Percentiles rank a stretch among this genome's conserved stretches.
Evolutionary conservation across 1,284 basidiomycete genomes (phyloP).

Genomic region (Rhizopogon parksii): DNA sequence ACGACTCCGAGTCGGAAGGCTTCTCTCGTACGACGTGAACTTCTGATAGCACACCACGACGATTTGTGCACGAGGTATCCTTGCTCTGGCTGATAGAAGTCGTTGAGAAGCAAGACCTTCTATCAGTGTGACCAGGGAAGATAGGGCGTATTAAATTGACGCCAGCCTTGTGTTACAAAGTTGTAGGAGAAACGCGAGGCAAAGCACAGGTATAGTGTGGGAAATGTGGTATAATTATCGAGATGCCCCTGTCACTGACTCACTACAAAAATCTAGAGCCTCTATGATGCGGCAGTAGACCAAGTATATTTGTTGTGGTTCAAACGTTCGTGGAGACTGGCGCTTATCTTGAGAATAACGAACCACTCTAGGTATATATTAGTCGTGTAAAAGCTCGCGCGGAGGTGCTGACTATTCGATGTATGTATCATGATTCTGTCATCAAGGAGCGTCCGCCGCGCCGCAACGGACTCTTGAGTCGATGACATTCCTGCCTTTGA

Average conservation of each 20-base stretch:
- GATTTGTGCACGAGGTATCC: constrained; percentile 3
- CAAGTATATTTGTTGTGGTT: too few species aligned
- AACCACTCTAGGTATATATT: too few species aligned
- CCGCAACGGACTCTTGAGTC: too few species aligned
- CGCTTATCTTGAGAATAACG: too few species aligned
- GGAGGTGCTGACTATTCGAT: too few species aligned
- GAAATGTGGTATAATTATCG: neutral
- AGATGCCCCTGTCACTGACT: neutral
- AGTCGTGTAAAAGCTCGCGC: too few species aligned
- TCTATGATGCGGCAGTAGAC: too few species aligned
- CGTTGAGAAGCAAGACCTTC: neutral
- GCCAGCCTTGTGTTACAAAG: constrained; percentile 1
- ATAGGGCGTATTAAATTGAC: constrained; percentile 1
- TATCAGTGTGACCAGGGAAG: neutral
- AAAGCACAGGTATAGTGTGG: neutral
- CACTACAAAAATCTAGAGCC: neutral
- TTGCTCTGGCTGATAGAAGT: constrained; percentile 1
- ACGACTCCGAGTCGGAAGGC: neutral
- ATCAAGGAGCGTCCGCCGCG: too few species aligned
- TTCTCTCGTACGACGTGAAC: neutral
- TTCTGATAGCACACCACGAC: constrained; percentile 1
- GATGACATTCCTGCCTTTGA: too few species aligned
- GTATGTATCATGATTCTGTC: too few species aligned
- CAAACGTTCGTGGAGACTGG: too few species aligned
- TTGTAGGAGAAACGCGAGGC: constrained; percentile 1